Evolutionary conservation across 1,284 basidiomycete genomes (phyloP).

Genomic region (Ganoderma multipileum): DNA sequence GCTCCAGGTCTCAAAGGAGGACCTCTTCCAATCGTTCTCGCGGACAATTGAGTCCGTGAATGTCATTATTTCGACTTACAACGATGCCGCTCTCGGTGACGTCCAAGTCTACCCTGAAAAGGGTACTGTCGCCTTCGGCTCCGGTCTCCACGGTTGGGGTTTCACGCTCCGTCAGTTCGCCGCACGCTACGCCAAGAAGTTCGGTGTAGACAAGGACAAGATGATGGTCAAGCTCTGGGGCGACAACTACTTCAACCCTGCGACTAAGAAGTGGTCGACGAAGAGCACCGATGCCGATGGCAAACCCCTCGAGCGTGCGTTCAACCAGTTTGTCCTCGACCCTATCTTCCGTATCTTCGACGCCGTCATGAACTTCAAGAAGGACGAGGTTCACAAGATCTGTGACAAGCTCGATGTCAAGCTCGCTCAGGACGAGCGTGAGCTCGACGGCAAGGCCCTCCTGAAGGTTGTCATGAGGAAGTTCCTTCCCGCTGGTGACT

Average conservation of each 20-base stretch:
- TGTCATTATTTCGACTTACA: slow-evolving; percentile 98
- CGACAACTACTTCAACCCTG: slow-evolving; percentile 99
- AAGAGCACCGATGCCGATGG: slow-evolving; percentile 82
- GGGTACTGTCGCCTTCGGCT: slow-evolving; percentile 99
- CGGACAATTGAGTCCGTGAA: slow-evolving; percentile 99
- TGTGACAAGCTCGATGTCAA: slow-evolving; percentile 98
- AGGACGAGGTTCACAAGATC: slow-evolving; percentile 86
- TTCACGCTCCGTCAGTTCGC: slow-evolving; percentile 99
- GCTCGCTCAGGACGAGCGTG: slow-evolving; percentile 90
- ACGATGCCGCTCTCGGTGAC: slow-evolving; percentile 95
- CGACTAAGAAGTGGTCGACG: slow-evolving; percentile 97
- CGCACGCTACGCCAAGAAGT: slow-evolving; percentile 95
- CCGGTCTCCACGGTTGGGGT: slow-evolving; percentile 99
- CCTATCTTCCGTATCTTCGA: slow-evolving; percentile 99
- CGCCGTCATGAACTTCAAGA: slow-evolving; percentile 99
- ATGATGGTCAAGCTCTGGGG: slow-evolving; percentile 99
- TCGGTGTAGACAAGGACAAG: slow-evolving; percentile 98
- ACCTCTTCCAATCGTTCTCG: slow-evolving; percentile 97
- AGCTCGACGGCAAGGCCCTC: slow-evolving; percentile 95
- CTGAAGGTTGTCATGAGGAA: slow-evolving; percentile 99
- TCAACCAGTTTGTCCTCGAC: slow-evolving; percentile 97
- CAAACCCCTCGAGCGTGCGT: slow-evolving; percentile 90
- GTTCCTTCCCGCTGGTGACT: slow-evolving; percentile 99
- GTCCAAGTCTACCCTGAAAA: slow-evolving; percentile 99
- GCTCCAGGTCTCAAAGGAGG: slow-evolving; percentile 97